Conservation (phyloP, 2,329 filamentous ascomycete genomes). For the Raffaelea arxii region DNA sequence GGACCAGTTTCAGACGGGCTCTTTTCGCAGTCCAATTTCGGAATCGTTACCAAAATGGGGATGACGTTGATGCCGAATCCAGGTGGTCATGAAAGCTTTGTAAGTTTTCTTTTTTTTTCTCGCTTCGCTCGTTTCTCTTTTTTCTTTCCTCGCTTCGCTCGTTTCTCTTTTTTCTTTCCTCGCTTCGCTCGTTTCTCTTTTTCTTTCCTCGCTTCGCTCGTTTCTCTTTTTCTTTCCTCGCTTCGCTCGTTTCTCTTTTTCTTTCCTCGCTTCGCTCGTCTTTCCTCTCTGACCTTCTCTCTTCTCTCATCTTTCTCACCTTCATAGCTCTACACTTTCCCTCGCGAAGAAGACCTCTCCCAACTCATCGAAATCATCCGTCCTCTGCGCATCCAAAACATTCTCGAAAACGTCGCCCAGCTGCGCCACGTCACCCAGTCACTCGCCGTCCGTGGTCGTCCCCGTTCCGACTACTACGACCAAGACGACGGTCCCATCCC, state of each 20-base stretch:
- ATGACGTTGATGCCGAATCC: slow-evolving; percentile 44
- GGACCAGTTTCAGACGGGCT: slow-evolving; percentile 31
- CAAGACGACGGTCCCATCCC: slow-evolving; percentile 21
- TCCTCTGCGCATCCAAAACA: slow-evolving; percentile 28
- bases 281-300: not conserved
- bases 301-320: slow-evolving; percentile 16
- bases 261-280: no score
- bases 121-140: no score
- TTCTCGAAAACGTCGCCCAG: slow-evolving; percentile 28
- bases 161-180: slow-evolving; percentile 19
- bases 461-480: slow-evolving; percentile 23
- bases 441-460: slow-evolving; percentile 24
- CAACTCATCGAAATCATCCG: slow-evolving; percentile 37
- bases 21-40: slow-evolving; percentile 41
- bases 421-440: slow-evolving; percentile 24
- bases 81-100: slow-evolving; percentile 32
- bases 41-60: slow-evolving; percentile 45
- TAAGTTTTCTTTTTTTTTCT: slow-evolving; percentile 13
- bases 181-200: no score
- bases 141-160: not conserved
- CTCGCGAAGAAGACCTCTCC: slow-evolving; percentile 36
- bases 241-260: no score
- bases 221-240: no score
- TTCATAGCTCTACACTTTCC: slow-evolving; percentile 27
- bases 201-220: no score